These are phyloP conservation scores for Capsella bursapastoris DNA, from an alignment of 345 rosid genomes.

Conservation along the genomic window DNA sequence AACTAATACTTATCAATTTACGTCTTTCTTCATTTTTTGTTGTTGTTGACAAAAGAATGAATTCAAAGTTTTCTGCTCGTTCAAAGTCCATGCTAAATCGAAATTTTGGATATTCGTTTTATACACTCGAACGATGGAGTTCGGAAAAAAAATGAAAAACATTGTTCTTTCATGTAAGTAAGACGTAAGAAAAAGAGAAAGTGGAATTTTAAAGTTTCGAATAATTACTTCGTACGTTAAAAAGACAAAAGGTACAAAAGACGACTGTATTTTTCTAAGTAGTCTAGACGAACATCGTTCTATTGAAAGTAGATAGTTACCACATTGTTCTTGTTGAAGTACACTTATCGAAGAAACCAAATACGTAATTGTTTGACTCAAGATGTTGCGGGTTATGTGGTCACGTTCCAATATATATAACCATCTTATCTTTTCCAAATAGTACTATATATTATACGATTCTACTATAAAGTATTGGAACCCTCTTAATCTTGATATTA, in stretches of 20 bases:
- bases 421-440: too few species aligned
- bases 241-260: not conserved
- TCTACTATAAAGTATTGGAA: too few species aligned
- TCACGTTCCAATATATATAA: too few species aligned
- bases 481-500: too few species aligned
- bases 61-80: slow-evolving; percentile 28
- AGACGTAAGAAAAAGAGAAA: not conserved
- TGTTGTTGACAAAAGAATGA: not conserved
- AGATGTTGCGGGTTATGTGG: too few species aligned
- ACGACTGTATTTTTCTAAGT: not conserved
- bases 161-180: not conserved
- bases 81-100: slow-evolving; percentile 26
- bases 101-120: not conserved
- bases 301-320: not conserved
- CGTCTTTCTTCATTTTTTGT: not conserved
- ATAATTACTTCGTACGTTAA: not conserved
- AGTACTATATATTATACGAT: too few species aligned
- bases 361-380: too few species aligned
- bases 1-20: not conserved
- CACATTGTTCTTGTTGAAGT: too few species aligned
- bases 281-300: not conserved
- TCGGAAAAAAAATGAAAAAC: too few species aligned
- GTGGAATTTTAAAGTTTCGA: not conserved
- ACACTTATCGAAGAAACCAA: too few species aligned
- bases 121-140: too few species aligned